These are phyloP conservation scores for Diaporthe sp. DNA, from an alignment of 2,329 filamentous ascomycete genomes.

Conservation along the genomic window DNA sequence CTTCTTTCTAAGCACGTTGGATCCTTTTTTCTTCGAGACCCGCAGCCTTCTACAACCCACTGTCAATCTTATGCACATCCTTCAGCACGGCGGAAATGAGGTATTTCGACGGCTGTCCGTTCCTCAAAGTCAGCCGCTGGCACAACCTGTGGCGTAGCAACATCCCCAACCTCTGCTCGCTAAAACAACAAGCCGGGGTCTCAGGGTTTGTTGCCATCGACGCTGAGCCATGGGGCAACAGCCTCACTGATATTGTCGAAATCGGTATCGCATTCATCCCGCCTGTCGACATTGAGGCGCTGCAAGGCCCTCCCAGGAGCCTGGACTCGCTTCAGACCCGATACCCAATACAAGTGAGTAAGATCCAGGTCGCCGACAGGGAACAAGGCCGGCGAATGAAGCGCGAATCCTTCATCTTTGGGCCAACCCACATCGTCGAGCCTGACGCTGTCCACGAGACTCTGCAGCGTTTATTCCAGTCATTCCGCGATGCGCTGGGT, in stretches of 20 bases:
- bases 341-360: neutral
- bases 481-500: neutral
- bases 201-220: slow-evolving; percentile 9
- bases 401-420: neutral
- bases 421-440: slow-evolving; percentile 9
- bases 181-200: slow-evolving; percentile 2
- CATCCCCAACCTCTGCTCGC: slow-evolving; percentile 11
- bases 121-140: slow-evolving; percentile 10
- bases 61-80: neutral
- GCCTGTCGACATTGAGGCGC: neutral
- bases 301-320: slow-evolving; percentile 4
- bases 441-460: slow-evolving; percentile 14
- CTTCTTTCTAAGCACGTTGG: too few relatives aligned
- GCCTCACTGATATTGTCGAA: slow-evolving; percentile 16
- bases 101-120: slow-evolving; percentile 12
- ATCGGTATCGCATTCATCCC: slow-evolving; percentile 11
- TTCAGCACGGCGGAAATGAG: neutral
- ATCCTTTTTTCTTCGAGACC: neutral
- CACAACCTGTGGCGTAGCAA: slow-evolving; percentile 6
- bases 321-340: slow-evolving; percentile 4
- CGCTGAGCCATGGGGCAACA: slow-evolving; percentile 9
- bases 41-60: neutral
- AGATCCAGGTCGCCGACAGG: slow-evolving; percentile 2
- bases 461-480: slow-evolving; percentile 7
- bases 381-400: neutral